Conservation (phyloP, 371 early-diverging fungal genomes). For the Coemansia sp. region DNA sequence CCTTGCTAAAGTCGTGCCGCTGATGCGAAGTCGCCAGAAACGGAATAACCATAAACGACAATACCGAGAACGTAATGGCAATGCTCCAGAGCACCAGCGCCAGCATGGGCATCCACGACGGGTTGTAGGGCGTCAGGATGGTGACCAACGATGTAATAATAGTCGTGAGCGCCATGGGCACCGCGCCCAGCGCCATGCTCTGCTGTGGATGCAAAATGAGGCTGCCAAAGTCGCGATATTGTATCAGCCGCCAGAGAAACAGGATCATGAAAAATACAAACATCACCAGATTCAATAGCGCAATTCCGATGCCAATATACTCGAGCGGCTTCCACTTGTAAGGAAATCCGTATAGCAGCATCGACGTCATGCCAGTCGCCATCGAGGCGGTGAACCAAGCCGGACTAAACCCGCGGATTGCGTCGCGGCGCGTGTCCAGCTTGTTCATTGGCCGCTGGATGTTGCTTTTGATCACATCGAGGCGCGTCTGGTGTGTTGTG, state of each 20-base stretch:
- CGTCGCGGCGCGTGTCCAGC: conserved; percentile 37
- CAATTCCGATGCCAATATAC: conserved; percentile 51
- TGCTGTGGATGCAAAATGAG: conserved; percentile 54
- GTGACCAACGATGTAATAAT: conserved; percentile 40
- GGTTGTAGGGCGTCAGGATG: conserved; percentile 21
- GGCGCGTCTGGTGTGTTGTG: neutral
- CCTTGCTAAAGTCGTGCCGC: conserved; percentile 47
- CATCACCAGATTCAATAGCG: conserved; percentile 47
- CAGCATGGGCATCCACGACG: conserved; percentile 49
- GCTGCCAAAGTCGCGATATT: conserved; percentile 49
- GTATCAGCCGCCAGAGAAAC: conserved; percentile 33
- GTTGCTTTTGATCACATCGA: conserved; percentile 11
- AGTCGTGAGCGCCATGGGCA: conserved; percentile 57
- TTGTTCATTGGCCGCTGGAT: conserved; percentile 41
- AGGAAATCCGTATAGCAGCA: conserved; percentile 50
- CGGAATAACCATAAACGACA: conserved; percentile 35
- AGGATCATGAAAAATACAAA: conserved; percentile 43
- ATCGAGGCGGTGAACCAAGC: conserved; percentile 56
- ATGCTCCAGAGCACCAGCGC: conserved; percentile 53
- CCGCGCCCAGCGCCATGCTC: conserved; percentile 54
- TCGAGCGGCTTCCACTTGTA: conserved; percentile 49
- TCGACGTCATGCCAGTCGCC: conserved; percentile 55
- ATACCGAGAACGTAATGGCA: conserved; percentile 42
- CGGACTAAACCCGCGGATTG: conserved; percentile 55
- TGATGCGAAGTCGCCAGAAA: conserved; percentile 50